Evolutionary conservation across 2,329 filamentous ascomycete species (phyloP), one percentile per base, ranked within the genome.

Genomic region (Aspergillus fischeri): DNA sequence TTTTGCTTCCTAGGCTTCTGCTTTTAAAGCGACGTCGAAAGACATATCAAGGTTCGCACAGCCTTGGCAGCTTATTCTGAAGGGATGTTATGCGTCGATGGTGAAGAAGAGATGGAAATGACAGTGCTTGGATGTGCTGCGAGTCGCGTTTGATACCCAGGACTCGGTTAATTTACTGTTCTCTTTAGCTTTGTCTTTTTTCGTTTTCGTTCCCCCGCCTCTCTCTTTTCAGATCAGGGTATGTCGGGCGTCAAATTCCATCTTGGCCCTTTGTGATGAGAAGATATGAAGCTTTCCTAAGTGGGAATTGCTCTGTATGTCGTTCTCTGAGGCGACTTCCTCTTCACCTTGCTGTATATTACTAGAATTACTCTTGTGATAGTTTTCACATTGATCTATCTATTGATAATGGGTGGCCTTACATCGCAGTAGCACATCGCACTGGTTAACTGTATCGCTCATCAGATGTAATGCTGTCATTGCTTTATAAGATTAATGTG

Each of bases 131-230:
- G 44, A 57, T 60, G 57, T 54, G 53, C 61, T 55, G 61, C 59
- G 57, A 61, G 53, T 56, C 59, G 64, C 63, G 59, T 65, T 68
- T 61, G 64, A 71, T 72, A 70, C 67, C 69, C 67, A 65, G 65
- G 63, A 58, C 63, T 65, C 63, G 55, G 62, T 59, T 61, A 42
- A 51, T 55, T 62, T 53, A 51, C 48, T 24, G 41, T 52, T 47
- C 28, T 54, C 24, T 24, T 49, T 52, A 41, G n/a, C 53, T 57
- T 54, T 11, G 24, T 24, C 8, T 21, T 24, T 35, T 11, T 51
- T 25, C 14, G 1, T 32, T 51, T 21, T 21, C 17, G 2, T 24
- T 32, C 20, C 17, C 2, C 25, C 11, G 25, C 25, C 28, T 25
- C 17, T 52, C 25, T 49, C 21, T 29, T 44, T 24, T 14, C 1